phyloP scores from a whole-genome alignment of 2,329 filamentous ascomycete genomes.

The Teratosphaeriaceae sp. region DNA sequence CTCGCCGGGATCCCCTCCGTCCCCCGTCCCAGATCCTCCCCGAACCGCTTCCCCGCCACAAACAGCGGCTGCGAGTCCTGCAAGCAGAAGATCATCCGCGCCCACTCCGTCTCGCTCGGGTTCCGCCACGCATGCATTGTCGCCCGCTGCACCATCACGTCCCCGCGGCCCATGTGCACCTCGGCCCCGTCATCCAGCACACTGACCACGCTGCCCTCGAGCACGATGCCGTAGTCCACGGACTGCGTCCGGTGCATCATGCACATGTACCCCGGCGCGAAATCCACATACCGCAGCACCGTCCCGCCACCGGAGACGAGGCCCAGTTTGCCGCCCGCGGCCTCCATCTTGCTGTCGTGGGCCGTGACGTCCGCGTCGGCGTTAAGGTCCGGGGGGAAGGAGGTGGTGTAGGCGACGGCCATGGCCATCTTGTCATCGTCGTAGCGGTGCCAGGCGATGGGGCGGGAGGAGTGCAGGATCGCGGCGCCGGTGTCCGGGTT shows the following conservation, averaged over 20 bases:
- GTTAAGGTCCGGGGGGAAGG: slow-evolving; percentile 43
- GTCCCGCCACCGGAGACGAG: slow-evolving; percentile 45
- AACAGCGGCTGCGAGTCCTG: slow-evolving; percentile 24
- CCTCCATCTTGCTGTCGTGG: slow-evolving; percentile 38
- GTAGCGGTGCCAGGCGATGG: slow-evolving; percentile 28
- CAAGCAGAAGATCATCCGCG: slow-evolving; percentile 26
- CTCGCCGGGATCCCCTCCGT: slow-evolving; percentile 12
- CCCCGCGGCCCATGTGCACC: slow-evolving; percentile 27
- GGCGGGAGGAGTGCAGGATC: slow-evolving; percentile 25
- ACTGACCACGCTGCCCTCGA: slow-evolving; percentile 29
- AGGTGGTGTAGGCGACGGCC: slow-evolving; percentile 46
- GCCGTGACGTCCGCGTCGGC: slow-evolving; percentile 41
- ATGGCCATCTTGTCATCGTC: slow-evolving; percentile 41
- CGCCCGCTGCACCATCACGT: slow-evolving; percentile 32
- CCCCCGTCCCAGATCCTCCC: slow-evolving; percentile 23
- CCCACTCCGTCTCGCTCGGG: slow-evolving; percentile 24
- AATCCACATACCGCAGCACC: slow-evolving; percentile 37
- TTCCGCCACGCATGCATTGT: slow-evolving; percentile 31
- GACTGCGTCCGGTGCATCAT: slow-evolving; percentile 33
- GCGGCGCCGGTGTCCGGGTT: slow-evolving; percentile 26
- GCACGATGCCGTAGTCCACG: slow-evolving; percentile 32
- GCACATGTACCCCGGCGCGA: slow-evolving; percentile 27
- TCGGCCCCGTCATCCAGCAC: slow-evolving; percentile 29
- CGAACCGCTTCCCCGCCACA: slow-evolving; percentile 19
- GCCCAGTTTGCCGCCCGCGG: slow-evolving; percentile 36